Evolutionary conservation across 1,284 basidiomycete species (phyloP).

Genomic region (Ustilago nuda): DNA sequence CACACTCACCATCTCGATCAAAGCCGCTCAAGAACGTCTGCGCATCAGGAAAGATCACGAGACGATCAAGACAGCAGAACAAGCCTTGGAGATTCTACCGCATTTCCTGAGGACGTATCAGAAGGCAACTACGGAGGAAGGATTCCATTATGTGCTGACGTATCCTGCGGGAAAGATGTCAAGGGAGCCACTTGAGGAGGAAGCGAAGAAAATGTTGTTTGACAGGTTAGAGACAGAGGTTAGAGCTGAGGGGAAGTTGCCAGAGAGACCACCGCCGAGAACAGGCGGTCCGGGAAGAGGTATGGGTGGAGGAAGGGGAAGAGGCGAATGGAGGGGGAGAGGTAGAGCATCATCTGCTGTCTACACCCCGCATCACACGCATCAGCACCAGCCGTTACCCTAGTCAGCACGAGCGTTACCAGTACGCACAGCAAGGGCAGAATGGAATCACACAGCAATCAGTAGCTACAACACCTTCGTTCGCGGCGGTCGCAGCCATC

Average conservation of each 20-base stretch:
- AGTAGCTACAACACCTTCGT: slow-evolving; percentile 11
- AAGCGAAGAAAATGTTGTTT: slow-evolving; percentile 28
- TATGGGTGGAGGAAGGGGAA: slow-evolving; percentile 10
- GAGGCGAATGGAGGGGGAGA: slow-evolving; percentile 16
- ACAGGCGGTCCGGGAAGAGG: slow-evolving; percentile 17
- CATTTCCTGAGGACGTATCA: slow-evolving; percentile 41
- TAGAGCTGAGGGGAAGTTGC: slow-evolving; percentile 27
- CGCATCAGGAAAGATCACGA: slow-evolving; percentile 33
- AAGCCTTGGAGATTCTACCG: slow-evolving; percentile 35
- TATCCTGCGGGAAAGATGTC: slow-evolving; percentile 29
- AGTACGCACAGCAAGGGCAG: background rate
- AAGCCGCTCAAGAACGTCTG: slow-evolving; percentile 28
- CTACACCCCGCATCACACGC: slow-evolving; percentile 23
- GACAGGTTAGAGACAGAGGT: slow-evolving; percentile 13
- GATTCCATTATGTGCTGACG: slow-evolving; percentile 36
- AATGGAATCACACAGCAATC: background rate
- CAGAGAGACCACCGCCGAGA: slow-evolving; percentile 28
- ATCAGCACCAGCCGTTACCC: slow-evolving; percentile 24
- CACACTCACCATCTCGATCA: slow-evolving; percentile 38
- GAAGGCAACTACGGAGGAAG: slow-evolving; percentile 35
- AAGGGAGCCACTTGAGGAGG: slow-evolving; percentile 16
- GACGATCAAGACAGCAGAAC: slow-evolving; percentile 36
- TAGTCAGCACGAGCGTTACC: background rate
- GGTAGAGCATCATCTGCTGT: slow-evolving; percentile 25
- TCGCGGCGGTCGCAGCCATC: slow-evolving; percentile 30